Base-by-base conservation (phyloP, 495 filamentous ascomycete genomes). In the Penicillium cataractarum region DNA sequence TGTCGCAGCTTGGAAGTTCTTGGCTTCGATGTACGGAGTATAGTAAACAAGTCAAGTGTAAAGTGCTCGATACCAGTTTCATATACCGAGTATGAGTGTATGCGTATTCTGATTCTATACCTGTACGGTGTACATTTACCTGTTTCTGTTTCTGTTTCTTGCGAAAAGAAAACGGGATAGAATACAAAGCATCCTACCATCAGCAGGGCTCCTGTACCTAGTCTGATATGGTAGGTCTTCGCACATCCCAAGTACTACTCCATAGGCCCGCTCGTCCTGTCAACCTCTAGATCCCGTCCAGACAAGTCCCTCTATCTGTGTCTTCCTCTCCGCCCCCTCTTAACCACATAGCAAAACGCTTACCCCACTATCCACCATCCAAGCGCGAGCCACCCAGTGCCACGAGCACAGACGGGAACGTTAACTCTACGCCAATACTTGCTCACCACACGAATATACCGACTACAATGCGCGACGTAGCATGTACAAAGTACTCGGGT, bases 311-410 rank as follows among this genome's bases (percentile, higher is more conserved):
- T 51, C 26, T 31, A 12, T 17, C 40, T 22, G 15, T 12, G 6
- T 22, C 19, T 39, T 4, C 5, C 4, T 39, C 35, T 39, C 35
- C 15, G 35, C 35, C 35, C 35, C 35, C 17, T 7, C 4, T 15
- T 12, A 17, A 39, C 42, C 42, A 46, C 21, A 46, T 2, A 12
- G 9, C 19, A 19, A 0, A 12, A 17, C 12, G 24, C 40, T 29
- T 50, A 49, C 60, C 42, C 44, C 54, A 62, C 55, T 55, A 46
- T 42, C 44, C 54, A 62, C 55, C 49, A 46, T 42, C 50, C 49
- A 59, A 64, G 50, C 48, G 46, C 46, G 55, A 51, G 54, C 54
- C 54, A 56, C 54, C 35, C 22, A 26, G 55, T 64, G 61, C 53
- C 49, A 64, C 61, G 60, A 54, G 53, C 60, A 46, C 33, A 6